Percentiles rank a stretch among this genome's conserved stretches.
phyloP scores from a whole-genome alignment of 306 rosid species.

The Aeschynomene evenia region DNA sequence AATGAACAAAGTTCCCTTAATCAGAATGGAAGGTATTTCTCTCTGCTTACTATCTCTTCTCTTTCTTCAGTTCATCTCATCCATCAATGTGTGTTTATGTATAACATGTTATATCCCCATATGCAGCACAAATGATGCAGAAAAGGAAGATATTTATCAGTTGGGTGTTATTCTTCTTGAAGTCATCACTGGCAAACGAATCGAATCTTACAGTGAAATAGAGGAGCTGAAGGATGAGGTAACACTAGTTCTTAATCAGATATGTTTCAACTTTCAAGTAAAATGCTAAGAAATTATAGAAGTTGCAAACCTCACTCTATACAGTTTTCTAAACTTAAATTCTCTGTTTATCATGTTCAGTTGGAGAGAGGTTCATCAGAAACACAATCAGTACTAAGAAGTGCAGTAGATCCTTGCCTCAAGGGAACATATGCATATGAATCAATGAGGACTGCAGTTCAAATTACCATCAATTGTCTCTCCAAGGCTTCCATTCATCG shows the following conservation, averaged over 20 bases:
- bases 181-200: conserved; percentile 70
- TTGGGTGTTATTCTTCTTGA: conserved; percentile 81
- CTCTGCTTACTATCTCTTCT: not conserved
- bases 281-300: not conserved
- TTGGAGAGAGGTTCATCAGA: conserved; percentile 72
- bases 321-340: not conserved
- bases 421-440: conserved; percentile 77
- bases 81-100: not conserved
- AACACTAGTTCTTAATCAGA: not conserved
- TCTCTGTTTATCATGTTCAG: conserved; percentile 39
- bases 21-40: conserved; percentile 37
- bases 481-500: conserved; percentile 58
- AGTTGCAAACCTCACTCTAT: conserved; percentile 2
- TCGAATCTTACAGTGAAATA: conserved; percentile 50
- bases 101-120: not conserved
- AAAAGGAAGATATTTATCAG: conserved; percentile 84
- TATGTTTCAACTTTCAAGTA: not conserved
- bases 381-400: conserved; percentile 42
- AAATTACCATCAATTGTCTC: conserved; percentile 77
- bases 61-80: conserved; percentile 11
- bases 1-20: conserved; percentile 29
- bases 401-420: conserved; percentile 55
- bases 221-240: conserved; percentile 72
- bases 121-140: conserved; percentile 50
- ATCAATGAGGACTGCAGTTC: conserved; percentile 68